phyloP scores from a whole-genome alignment of 352 stramenopile genomes.

The Pythium sp. region DNA sequence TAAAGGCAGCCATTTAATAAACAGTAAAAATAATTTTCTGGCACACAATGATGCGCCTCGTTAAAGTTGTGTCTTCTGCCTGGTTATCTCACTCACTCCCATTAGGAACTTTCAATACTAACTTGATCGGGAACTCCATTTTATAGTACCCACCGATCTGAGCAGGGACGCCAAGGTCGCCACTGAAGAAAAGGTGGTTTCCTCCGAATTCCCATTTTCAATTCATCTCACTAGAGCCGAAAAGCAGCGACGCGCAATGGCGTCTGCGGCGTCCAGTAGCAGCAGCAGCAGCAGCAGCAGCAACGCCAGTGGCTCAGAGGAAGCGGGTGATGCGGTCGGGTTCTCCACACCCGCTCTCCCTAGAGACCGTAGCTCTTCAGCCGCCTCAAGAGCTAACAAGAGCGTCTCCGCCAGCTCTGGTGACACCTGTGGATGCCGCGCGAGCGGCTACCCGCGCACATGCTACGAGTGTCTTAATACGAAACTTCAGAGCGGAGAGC shows the following conservation, averaged over 20 bases:
- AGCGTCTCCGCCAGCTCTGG: neutral
- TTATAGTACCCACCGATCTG: neutral
- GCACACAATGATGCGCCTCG: neutral
- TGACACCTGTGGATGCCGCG: neutral
- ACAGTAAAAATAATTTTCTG: neutral
- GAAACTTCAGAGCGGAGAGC: neutral
- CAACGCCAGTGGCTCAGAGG: neutral
- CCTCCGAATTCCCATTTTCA: neutral
- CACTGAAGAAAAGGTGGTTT: neutral
- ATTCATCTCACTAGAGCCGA: too few species aligned
- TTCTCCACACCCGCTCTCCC: neutral
- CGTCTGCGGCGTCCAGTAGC: neutral
- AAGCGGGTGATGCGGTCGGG: neutral
- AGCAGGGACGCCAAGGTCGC: neutral
- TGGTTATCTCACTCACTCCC: neutral
- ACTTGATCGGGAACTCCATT: neutral
- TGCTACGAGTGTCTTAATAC: conserved; percentile 10
- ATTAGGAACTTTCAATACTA: neutral
- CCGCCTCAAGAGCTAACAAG: neutral
- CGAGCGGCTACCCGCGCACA: neutral
- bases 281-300: neutral
- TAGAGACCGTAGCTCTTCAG: neutral
- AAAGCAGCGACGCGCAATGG: neutral
- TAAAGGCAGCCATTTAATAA: neutral
- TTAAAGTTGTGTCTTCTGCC: neutral